Conservation (phyloP, 1,139 yeast genomes). For the Hansenula anomala region DNA sequence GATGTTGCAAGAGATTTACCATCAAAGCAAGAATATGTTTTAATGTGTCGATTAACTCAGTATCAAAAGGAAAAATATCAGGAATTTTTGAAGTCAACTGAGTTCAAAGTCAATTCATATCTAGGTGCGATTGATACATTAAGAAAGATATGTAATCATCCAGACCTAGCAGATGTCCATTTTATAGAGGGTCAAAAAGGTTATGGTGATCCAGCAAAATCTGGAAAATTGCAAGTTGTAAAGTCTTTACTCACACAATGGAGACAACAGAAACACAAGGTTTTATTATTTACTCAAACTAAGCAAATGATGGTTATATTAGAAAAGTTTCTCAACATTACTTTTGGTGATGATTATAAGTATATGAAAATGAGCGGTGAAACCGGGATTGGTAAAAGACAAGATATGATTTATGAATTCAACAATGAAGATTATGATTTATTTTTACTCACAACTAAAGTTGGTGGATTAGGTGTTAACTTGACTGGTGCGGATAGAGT, state of each 20-base stretch:
- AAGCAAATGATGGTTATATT: constrained; percentile 90
- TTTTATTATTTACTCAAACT: constrained; percentile 84
- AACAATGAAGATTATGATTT: constrained; percentile 58
- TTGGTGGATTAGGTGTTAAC: constrained; percentile 94
- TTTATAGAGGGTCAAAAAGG: constrained; percentile 35
- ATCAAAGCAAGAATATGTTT: constrained; percentile 86
- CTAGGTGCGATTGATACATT: constrained; percentile 86
- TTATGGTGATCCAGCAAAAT: constrained; percentile 64
- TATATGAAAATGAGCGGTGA: constrained; percentile 93
- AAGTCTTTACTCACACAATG: constrained; percentile 71
- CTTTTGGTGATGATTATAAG: constrained; percentile 33
- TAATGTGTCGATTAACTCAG: constrained; percentile 81
- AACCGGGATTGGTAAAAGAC: constrained; percentile 75
- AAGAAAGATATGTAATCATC: constrained; percentile 93
- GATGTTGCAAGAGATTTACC: constrained; percentile 98
- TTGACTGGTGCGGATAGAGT: constrained; percentile 94
- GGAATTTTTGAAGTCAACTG: constrained; percentile 71
- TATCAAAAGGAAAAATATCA: constrained; percentile 72
- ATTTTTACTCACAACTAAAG: constrained; percentile 85
- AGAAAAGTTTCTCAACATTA: constrained; percentile 56
- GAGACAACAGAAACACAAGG: constrained; percentile 73
- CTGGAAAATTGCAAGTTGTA: constrained; percentile 91
- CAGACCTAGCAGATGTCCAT: constrained; percentile 72
- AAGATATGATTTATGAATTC: constrained; percentile 73
- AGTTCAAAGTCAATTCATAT: constrained; percentile 72